These are phyloP conservation scores for Oryza longistaminata DNA, from an alignment of 176 grass and related monocot species.

Conservation along the genomic window DNA sequence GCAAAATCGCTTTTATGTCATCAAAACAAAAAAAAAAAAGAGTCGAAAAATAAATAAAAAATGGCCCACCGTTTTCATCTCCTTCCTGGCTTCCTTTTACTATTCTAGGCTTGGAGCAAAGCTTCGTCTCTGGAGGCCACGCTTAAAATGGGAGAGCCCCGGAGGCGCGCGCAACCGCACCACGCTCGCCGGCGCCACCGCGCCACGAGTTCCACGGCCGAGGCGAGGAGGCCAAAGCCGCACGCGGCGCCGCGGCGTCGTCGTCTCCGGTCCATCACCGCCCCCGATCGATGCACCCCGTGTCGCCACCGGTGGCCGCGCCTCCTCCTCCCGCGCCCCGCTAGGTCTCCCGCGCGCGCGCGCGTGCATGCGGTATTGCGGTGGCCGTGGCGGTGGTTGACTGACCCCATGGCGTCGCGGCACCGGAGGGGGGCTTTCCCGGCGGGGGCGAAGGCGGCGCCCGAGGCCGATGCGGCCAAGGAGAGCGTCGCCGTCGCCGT, in stretches of 20 bases:
- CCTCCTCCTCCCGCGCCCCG: not conserved
- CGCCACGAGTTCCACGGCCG: not conserved
- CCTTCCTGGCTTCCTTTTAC: no score
- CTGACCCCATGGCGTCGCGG: not conserved
- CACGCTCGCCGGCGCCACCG: not conserved
- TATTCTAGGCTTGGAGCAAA: no score
- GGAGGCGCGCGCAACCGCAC: not conserved
- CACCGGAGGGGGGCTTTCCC: not conserved
- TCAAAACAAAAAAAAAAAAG: no score
- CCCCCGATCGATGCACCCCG: not conserved
- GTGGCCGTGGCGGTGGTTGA: no score
- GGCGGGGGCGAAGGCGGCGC: not conserved
- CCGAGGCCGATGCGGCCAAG: constrained; percentile 37
- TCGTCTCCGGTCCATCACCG: not conserved
- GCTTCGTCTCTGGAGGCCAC: no score
- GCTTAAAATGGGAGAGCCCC: not conserved
- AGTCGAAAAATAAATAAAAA: no score
- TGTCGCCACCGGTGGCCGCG: constrained; percentile 7
- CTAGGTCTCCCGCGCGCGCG: not conserved
- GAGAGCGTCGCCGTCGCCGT: constrained; percentile 85
- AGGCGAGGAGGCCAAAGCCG: not conserved
- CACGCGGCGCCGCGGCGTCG: not conserved
- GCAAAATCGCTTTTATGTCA: no score
- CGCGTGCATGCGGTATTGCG: not conserved
- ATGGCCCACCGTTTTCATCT: no score